A percentile compares a stretch with the other conserved stretches of the same genome.
phyloP scores from a whole-genome alignment of 257 asterid genomes.

The Solanum medicagineum region DNA sequence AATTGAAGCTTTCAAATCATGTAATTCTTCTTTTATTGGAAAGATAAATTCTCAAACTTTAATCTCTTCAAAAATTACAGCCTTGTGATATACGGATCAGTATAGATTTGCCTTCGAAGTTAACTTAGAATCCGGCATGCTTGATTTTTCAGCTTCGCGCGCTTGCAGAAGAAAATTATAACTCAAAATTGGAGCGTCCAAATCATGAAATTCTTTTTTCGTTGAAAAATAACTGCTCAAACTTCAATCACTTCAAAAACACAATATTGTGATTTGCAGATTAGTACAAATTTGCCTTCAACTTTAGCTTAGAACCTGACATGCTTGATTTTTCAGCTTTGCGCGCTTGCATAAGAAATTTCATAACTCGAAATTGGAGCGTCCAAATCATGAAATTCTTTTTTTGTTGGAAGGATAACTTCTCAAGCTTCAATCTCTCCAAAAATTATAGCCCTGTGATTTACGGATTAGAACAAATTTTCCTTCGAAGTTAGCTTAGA shows the following conservation, averaged over 20 bases:
- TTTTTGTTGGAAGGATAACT: neutral
- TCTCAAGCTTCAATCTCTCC: neutral
- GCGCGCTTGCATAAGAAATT: too few relatives aligned
- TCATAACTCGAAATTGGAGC: neutral
- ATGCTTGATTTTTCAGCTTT: neutral
- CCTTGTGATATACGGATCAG: neutral
- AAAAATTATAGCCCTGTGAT: too few relatives aligned
- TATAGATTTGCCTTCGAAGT: neutral
- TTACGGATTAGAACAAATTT: neutral
- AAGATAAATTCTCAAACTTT: neutral
- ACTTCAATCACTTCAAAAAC: too few relatives aligned
- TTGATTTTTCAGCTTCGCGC: too few relatives aligned
- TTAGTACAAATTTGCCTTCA: too few relatives aligned
- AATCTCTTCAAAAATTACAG: neutral
- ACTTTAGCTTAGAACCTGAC: too few relatives aligned
- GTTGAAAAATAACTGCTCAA: too few relatives aligned
- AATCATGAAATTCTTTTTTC: too few relatives aligned
- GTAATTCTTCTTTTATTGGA: neutral
- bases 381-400: neutral
- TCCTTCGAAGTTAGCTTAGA: neutral
- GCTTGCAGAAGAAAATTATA: too few relatives aligned
- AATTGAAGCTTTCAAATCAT: too few relatives aligned
- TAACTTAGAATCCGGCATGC: neutral
- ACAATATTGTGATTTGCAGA: too few relatives aligned
- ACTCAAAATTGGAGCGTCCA: neutral